Evolutionary conservation across 2,329 filamentous ascomycete species (phyloP).

Genomic region (Diaporthe sp.): DNA sequence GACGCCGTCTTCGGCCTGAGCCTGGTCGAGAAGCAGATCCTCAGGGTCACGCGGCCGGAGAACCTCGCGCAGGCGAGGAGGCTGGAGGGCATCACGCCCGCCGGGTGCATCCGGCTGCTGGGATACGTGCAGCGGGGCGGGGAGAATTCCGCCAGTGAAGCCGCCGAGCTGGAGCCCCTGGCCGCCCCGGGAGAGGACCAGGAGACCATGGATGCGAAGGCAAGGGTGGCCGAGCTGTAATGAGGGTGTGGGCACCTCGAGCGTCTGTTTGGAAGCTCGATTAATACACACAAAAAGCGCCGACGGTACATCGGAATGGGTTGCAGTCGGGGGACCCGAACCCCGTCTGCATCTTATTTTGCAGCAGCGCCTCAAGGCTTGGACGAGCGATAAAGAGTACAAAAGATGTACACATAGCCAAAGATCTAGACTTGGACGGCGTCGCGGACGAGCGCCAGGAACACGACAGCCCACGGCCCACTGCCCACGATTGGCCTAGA

Average conservation of each 20-base stretch:
- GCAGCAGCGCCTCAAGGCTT: neutral
- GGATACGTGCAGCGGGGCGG: slow-evolving; percentile 60
- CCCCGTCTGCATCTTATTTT: neutral
- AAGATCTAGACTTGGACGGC: neutral
- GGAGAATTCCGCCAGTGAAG: no score
- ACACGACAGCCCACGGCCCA: neutral
- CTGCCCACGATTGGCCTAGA: neutral
- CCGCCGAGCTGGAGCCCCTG: slow-evolving; percentile 34
- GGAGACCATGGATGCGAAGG: slow-evolving; percentile 52
- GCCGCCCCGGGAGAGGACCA: slow-evolving; percentile 46
- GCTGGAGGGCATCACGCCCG: slow-evolving; percentile 81
- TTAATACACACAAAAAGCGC: no score
- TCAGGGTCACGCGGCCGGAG: slow-evolving; percentile 80
- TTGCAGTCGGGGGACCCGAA: neutral
- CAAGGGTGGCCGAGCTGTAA: slow-evolving; percentile 49
- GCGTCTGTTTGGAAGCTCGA: neutral
- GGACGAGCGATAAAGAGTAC: neutral
- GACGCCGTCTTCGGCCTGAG: slow-evolving; percentile 78
- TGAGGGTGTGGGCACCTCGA: neutral
- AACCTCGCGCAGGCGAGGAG: slow-evolving; percentile 89
- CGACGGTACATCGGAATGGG: neutral
- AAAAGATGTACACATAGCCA: neutral
- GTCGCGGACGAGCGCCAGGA: slow-evolving; percentile 8
- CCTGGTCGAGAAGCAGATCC: slow-evolving; percentile 78
- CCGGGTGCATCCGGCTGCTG: slow-evolving; percentile 70